A percentile compares a stretch with the other conserved stretches of the same genome.
Conservation (phyloP, 2,329 filamentous ascomycete species). For the Xylariales sp. region DNA sequence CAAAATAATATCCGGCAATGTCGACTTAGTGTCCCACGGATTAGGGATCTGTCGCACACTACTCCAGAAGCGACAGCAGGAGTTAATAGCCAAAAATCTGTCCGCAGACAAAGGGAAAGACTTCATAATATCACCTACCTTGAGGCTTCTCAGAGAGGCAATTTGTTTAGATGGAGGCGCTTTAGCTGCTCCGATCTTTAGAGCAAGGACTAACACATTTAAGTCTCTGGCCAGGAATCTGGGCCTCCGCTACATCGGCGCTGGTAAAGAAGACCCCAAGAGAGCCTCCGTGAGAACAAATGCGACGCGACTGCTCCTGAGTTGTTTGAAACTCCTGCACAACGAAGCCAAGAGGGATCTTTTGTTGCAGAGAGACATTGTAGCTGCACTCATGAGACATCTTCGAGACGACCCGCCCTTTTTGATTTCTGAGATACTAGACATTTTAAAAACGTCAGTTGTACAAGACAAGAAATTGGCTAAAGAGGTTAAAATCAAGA, state of each 20-base stretch:
- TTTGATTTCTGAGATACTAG: conserved; percentile 79
- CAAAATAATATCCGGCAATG: conserved; percentile 77
- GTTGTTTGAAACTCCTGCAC: conserved; percentile 81
- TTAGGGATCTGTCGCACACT: conserved; percentile 83
- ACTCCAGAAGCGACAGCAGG: conserved; percentile 82
- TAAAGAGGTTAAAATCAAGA: conserved; percentile 77
- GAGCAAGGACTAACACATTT: conserved; percentile 81
- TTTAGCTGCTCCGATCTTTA: conserved; percentile 80
- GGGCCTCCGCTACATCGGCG: conserved; percentile 71
- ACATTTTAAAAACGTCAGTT: conserved; percentile 75
- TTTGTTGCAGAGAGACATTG: conserved; percentile 78
- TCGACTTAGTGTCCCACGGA: conserved; percentile 81
- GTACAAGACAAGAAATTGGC: conserved; percentile 80
- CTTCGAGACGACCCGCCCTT: conserved; percentile 82
- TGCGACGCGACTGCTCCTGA: conserved; percentile 82
- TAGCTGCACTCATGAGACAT: conserved; percentile 78
- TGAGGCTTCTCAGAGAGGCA: conserved; percentile 88
- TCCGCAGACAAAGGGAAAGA: conserved; percentile 85
- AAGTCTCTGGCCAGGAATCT: conserved; percentile 85
- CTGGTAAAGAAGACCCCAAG: conserved; percentile 70
- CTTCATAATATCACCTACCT: conserved; percentile 86
- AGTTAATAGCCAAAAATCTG: conserved; percentile 81
- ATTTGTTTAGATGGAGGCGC: conserved; percentile 86
- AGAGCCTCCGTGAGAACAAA: conserved; percentile 86
- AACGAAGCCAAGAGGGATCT: conserved; percentile 83